Base-by-base conservation (phyloP, 805 yeast genomes). In the Blastobotrys peoriensis region DNA sequence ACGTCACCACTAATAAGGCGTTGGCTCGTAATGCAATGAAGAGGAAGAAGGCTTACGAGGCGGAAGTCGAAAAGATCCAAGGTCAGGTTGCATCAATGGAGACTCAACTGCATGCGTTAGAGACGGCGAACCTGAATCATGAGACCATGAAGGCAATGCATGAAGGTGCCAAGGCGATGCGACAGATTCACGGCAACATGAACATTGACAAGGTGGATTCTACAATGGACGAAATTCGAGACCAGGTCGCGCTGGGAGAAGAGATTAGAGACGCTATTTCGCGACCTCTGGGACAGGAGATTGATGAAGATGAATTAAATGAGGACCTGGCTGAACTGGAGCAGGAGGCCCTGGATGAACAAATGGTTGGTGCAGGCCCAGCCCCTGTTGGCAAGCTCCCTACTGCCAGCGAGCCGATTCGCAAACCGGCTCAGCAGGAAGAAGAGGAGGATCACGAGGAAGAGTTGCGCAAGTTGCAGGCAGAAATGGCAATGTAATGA, bases 101-200 rank as follows among this genome's bases (percentile, higher is more conserved):
- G 65, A 80, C 86, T 41, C 96, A 93, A 67, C 73, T 91, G 56
- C 79, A 79, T 50, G 86, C 98, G 16, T 86, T 93, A 48, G 98
- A 93, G 67, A 78, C 83, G 42, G 98, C 98, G 42, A 91, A 91
- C 70, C 78, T 93, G 79, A 93, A 93, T 72, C 73, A 86, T 66
- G 98, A 93, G 69, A 93, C 98, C 25, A 86, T 93, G 96, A 87
- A 87, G 75, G 96, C 95, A 43, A 93, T 93, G 98, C 84, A 91
- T 66, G 95, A 87, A 64, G 98, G 98, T 48, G 95, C 98, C 3
- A 76, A 76, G 61, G 98, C 98, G 35, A 87, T 93, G 96, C 88
- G 89, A 63, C 84, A 83, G 59, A 91, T 93, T 59, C 98, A 93
- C 65, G 89, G 88, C 52, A 95, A 88, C 59, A 80, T 93, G 71